phyloP scores from a whole-genome alignment of 805 yeast genomes.

The Sugiyamaella boreocaroliniensis region DNA sequence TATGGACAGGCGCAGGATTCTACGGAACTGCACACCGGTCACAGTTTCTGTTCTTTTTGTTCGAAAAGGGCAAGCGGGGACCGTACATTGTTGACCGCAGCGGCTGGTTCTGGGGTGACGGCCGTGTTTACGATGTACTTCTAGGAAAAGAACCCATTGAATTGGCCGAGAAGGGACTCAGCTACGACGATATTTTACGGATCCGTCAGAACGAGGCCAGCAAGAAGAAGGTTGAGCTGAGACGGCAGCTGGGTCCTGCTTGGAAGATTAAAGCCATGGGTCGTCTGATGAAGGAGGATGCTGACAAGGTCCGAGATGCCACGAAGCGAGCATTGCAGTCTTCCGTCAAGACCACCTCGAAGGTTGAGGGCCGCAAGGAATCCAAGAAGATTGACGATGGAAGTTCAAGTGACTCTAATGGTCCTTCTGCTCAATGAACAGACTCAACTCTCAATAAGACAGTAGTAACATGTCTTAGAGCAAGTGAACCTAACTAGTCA shows the following conservation, averaged over 20 bases:
- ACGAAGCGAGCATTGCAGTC: conserved; percentile 10
- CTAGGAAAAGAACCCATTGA: conserved; percentile 75
- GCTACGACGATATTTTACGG: conserved; percentile 53
- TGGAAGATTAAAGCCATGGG: conserved; percentile 50
- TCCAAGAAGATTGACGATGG: background rate
- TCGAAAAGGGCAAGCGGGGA: conserved; percentile 46
- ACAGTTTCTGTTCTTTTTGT: conserved; percentile 65
- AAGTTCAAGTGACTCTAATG: background rate
- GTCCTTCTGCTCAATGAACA: background rate
- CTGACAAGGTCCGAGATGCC: conserved; percentile 24
- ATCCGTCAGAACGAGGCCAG: conserved; percentile 42
- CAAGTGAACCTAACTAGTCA: too few species aligned
- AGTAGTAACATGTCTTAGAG: too few species aligned
- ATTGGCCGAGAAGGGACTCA: conserved; percentile 65
- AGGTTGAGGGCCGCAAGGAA: background rate
- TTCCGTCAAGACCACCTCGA: conserved; percentile 1
- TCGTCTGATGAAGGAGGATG: conserved; percentile 39
- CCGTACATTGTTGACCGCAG: conserved; percentile 79
- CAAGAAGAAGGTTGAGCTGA: conserved; percentile 44
- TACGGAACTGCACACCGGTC: conserved; percentile 76
- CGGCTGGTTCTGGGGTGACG: conserved; percentile 92
- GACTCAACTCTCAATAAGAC: too few species aligned
- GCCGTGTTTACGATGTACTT: conserved; percentile 72
- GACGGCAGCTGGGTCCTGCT: conserved; percentile 51
- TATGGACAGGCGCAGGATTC: conserved; percentile 84